phyloP scores from a whole-genome alignment of 1,284 basidiomycete species.

The Meira nashicola region DNA sequence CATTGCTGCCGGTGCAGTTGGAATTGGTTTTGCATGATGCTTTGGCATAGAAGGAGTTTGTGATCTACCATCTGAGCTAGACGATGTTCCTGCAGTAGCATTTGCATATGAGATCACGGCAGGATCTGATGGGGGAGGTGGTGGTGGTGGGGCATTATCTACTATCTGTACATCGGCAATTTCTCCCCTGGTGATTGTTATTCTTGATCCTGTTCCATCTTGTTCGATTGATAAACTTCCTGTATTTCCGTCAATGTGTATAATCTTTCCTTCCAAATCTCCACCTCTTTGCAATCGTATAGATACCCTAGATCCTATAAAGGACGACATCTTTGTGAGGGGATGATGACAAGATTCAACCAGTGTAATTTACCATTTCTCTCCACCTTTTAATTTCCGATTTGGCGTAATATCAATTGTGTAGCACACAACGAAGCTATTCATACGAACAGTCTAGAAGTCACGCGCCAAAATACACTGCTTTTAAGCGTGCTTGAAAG shows the following conservation, averaged over 20 bases:
- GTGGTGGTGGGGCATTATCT: neutral
- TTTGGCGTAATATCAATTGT: too few relatives aligned
- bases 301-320: neutral
- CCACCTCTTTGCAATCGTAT: neutral
- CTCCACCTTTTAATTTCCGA: too few relatives aligned
- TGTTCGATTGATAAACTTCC: slow-evolving; percentile 6
- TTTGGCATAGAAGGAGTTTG: neutral
- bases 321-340: slow-evolving; percentile 1
- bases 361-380: too few relatives aligned
- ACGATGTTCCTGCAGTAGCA: neutral
- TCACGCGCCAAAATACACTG: too few relatives aligned
- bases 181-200: neutral
- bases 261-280: slow-evolving; percentile 1
- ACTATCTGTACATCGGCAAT: slow-evolving; percentile 1
- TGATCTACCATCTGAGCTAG: too few relatives aligned
- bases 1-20: neutral
- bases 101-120: slow-evolving; percentile 5
- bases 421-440: too few relatives aligned
- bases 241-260: neutral
- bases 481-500: too few relatives aligned
- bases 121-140: neutral
- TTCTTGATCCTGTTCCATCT: neutral
- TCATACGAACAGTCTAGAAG: too few relatives aligned
- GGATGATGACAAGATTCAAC: too few relatives aligned
- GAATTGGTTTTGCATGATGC: neutral